phyloP scores from a whole-genome alignment of 495 filamentous ascomycete species.

The Daldinia vernicosa region DNA sequence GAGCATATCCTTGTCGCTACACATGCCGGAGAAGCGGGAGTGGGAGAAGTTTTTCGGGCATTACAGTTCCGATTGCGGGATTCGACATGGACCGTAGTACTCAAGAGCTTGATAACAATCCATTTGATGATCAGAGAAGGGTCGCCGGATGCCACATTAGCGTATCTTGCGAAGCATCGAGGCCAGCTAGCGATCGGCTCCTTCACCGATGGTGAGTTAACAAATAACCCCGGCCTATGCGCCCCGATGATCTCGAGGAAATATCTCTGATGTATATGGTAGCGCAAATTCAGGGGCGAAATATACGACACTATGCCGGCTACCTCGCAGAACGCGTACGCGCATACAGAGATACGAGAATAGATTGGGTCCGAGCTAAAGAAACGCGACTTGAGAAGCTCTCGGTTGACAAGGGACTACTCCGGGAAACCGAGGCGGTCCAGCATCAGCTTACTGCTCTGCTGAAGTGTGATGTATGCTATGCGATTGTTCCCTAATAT shows the following conservation, averaged over 20 bases:
- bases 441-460: constrained; percentile 88
- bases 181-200: constrained; percentile 85
- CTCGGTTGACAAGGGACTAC: constrained; percentile 88
- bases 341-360: constrained; percentile 82
- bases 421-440: constrained; percentile 91
- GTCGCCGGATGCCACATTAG: constrained; percentile 85
- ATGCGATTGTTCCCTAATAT: neutral
- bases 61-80: constrained; percentile 88
- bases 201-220: constrained; percentile 87
- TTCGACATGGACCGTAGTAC: constrained; percentile 95
- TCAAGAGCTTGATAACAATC: constrained; percentile 94
- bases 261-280: constrained; percentile 43
- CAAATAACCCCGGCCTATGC: neutral
- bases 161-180: constrained; percentile 84
- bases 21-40: constrained; percentile 91
- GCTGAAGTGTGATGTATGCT: constrained; percentile 85
- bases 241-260: constrained; percentile 19
- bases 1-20: constrained; percentile 97
- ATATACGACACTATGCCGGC: constrained; percentile 89
- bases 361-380: constrained; percentile 88
- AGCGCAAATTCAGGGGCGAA: constrained; percentile 96
- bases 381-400: constrained; percentile 85
- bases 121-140: constrained; percentile 98
- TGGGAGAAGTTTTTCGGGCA: constrained; percentile 94
- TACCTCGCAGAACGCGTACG: constrained; percentile 86